Evolutionary conservation across 1,284 basidiomycete genomes (phyloP).

Genomic region (Naganishia sp.): DNA sequence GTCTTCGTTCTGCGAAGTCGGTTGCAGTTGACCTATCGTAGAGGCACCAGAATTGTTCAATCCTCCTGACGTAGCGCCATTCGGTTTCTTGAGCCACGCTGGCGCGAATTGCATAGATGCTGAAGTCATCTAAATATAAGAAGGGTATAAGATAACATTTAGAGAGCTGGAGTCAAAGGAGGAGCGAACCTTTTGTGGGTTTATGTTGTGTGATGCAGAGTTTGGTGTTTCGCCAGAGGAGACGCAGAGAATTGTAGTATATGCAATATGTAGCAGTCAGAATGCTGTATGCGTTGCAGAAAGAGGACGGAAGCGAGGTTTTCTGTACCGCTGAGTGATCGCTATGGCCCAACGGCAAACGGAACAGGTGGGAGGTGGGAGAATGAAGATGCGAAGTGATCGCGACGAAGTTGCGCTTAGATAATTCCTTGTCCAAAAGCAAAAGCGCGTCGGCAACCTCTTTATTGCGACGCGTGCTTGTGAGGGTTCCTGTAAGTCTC

Average conservation of each 20-base stretch:
- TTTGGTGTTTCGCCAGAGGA: neutral
- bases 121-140: slow-evolving; percentile 23
- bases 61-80: slow-evolving; percentile 1
- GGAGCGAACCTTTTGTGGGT: neutral
- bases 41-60: neutral
- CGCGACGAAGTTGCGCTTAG: slow-evolving; percentile 8
- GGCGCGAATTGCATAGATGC: slow-evolving; percentile 35
- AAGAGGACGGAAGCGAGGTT: neutral
- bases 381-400: slow-evolving; percentile 7
- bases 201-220: neutral
- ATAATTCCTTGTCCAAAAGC: neutral
- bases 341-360: neutral
- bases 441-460: neutral
- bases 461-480: neutral
- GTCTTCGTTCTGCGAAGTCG: slow-evolving; percentile 4
- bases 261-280: neutral
- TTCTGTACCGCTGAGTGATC: neutral
- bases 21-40: slow-evolving; percentile 16
- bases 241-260: neutral
- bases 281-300: neutral
- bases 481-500: no score
- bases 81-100: slow-evolving; percentile 34
- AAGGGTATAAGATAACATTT: neutral
- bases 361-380: neutral
- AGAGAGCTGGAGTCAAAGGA: neutral